A percentile compares a stretch with the other conserved stretches of the same genome.
phyloP scores from a whole-genome alignment of 352 stramenopile genomes.

The Globisporangium splendens region DNA sequence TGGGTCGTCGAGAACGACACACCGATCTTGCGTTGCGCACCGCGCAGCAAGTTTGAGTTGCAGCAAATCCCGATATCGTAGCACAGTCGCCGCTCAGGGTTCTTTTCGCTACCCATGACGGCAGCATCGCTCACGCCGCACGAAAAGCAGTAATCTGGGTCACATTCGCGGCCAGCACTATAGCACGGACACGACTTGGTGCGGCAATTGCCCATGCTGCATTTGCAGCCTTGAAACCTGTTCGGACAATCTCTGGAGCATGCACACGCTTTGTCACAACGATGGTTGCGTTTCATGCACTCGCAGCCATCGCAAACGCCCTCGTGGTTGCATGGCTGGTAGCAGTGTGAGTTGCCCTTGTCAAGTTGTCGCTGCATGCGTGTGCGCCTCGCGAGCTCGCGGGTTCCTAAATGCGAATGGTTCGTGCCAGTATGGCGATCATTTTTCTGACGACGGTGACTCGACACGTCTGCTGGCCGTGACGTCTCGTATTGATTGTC shows the following conservation, averaged over 20 bases:
- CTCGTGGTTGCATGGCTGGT: constrained; percentile 57
- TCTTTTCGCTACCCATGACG: constrained; percentile 40
- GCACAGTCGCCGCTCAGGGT: constrained; percentile 19
- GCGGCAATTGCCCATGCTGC: constrained; percentile 44
- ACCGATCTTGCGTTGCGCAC: constrained; percentile 56
- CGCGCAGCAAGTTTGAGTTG: constrained; percentile 62
- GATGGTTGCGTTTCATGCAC: constrained; percentile 47
- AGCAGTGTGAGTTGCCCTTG: constrained; percentile 50
- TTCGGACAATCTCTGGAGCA: constrained; percentile 64
- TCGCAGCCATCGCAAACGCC: constrained; percentile 54
- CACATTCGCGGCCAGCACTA: constrained; percentile 49
- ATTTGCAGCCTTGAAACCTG: constrained; percentile 67
- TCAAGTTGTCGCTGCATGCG: constrained; percentile 38
- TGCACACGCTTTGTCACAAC: constrained; percentile 57
- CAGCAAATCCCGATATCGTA: constrained; percentile 43
- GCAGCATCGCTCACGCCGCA: constrained; percentile 63
- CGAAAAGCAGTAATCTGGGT: constrained; percentile 69
- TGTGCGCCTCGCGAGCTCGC: constrained; percentile 23
- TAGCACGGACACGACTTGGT: constrained; percentile 58
- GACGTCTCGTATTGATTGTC: not conserved
- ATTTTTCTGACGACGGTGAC: constrained; percentile 17
- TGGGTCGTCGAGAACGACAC: constrained; percentile 67
- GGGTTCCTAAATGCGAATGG: constrained; percentile 6
- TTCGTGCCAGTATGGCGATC: constrained; percentile 11
- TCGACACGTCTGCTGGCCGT: constrained; percentile 10